Evolutionary conservation across 352 stramenopile genomes (phyloP), one percentile per base, ranked within the genome.

Genomic region (Ophiocytium majus): DNA sequence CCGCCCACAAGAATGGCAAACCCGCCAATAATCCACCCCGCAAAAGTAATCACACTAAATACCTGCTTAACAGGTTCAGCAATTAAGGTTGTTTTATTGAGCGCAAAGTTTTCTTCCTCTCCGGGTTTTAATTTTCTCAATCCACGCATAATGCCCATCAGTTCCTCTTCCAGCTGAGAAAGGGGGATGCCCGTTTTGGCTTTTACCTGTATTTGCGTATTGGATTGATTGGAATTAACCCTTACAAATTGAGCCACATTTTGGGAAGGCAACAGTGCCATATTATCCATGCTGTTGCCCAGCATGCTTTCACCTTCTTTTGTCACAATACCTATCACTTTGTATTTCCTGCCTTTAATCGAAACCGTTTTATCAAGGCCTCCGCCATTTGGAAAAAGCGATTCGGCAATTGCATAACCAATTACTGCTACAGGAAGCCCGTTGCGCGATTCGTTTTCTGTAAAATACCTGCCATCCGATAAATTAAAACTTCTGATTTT

Each of bases 251-350:
- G 57, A 71, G 23, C 57, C 28, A 28, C 57, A 71, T 71, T 71
- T 28, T 71, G 19, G 23, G 57, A 71, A 28, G 57, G 57, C 28
- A 71, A 28, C 28, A 71, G 28, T 71, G 28, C 57, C 57, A 23
- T 23, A 28, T 71, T 71, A 71, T 71, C 57, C 57, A 71, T 71
- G 57, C 57, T 71, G 57, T 28, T 28, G 28, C 57, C 57, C 57
- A 71, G 28, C 57, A 71, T 71, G 57, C 57, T 71, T 71, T 71
- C 57, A 23, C 57, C 57, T 71, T 71, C 57, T 71, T 71, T 71
- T 71, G 23, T 71, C 23, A 28, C 57, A 23, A 71, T 28, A 71
- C 57, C 57, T 71, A 71, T 71, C 19, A 71, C 28, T 28, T 71
- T 23, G 23, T 23, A 23, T 71, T 71, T 71, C 23, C 23, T 23